phyloP scores from a whole-genome alignment of 2,329 filamentous ascomycete genomes.

The Colletotrichum sojae region DNA sequence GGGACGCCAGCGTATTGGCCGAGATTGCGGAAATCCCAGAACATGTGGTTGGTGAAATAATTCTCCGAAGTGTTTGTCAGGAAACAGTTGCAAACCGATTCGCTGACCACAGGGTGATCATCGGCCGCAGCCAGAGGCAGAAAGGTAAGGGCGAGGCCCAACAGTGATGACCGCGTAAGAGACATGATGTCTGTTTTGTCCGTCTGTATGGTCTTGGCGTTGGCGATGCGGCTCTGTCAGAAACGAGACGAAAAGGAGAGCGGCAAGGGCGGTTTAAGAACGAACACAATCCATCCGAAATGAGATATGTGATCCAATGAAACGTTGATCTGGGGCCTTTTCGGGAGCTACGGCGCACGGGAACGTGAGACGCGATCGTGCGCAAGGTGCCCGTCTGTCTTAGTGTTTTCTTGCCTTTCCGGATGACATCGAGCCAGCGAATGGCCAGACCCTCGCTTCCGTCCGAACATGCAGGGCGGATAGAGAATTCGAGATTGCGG shows the following conservation, averaged over 20 bases:
- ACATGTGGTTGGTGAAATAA: constrained; percentile 62
- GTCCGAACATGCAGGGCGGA: not conserved
- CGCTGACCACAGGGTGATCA: constrained; percentile 45
- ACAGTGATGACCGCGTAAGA: constrained; percentile 43
- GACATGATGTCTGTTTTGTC: constrained; percentile 20
- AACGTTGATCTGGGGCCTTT: constrained; percentile 9
- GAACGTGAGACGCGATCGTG: constrained; percentile 37
- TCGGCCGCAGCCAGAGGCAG: constrained; percentile 26
- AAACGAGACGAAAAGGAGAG: not conserved
- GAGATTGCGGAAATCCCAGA: constrained; percentile 65
- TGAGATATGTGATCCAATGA: not conserved
- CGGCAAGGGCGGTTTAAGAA: constrained; percentile 20
- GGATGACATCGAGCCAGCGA: constrained; percentile 22
- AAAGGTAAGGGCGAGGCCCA: constrained; percentile 32
- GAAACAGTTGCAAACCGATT: constrained; percentile 62
- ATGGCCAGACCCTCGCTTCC: constrained; percentile 27
- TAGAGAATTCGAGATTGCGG: not conserved
- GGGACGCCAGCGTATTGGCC: constrained; percentile 56
- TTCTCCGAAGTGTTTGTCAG: constrained; percentile 60
- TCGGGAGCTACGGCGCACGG: constrained; percentile 26
- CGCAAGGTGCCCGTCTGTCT: not conserved
- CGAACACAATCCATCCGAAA: not conserved
- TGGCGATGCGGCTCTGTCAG: constrained; percentile 11
- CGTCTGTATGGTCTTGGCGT: constrained; percentile 11
- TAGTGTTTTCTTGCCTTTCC: constrained; percentile 1